Evolutionary conservation across 2,329 filamentous ascomycete genomes (phyloP), one percentile per base, ranked within the genome.

Genomic region (Aschersonia sp.): DNA sequence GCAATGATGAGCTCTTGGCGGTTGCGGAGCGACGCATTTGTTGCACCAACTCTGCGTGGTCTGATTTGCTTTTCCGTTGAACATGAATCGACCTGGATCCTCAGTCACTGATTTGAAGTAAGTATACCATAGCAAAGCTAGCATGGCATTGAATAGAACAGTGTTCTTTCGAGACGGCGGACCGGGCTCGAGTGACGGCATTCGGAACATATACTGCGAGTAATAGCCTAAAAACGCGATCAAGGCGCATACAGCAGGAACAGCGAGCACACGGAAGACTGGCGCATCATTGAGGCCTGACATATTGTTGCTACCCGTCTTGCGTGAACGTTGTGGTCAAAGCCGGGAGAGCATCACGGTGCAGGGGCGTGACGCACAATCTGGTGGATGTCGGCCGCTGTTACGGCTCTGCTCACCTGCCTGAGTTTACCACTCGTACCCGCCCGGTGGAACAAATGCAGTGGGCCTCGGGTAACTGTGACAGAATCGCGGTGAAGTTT

Each of bases 1-100:
- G 67, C 87, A 94, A 69, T 94, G 87, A 69, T 92, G 87, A 1
- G 85, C 78, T 53, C 87, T 72, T 1, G 82, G 79, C 2, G 87
- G 85, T 58, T 92, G 92, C 10, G 78, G 78, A 35, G 77, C 75
- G 44, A 76, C 68, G 63, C 87, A 94, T 62, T 85, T 87, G 54
- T 75, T 76, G 67, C 87, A 94, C 83, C 84, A 90, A 46, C 55
- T 55, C 14, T 64, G 57, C 9, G 58, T 58, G 43, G 67, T 22
- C 22, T 61, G 35, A 64, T 54, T 6, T 64, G 58, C 6, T 56
- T 53, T 2, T 63, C 60, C 29, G 65, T 57, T 52, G 75, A 76
- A 49, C 59, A 22, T 53, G 56, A 76, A 78, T 14, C 68, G 69
- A 45, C 78, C 79, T 0, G 79, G 76, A 52, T 80, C 69, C 55